Base-by-base conservation (phyloP, 2,329 filamentous ascomycete species). In the Fusarium sp. region DNA sequence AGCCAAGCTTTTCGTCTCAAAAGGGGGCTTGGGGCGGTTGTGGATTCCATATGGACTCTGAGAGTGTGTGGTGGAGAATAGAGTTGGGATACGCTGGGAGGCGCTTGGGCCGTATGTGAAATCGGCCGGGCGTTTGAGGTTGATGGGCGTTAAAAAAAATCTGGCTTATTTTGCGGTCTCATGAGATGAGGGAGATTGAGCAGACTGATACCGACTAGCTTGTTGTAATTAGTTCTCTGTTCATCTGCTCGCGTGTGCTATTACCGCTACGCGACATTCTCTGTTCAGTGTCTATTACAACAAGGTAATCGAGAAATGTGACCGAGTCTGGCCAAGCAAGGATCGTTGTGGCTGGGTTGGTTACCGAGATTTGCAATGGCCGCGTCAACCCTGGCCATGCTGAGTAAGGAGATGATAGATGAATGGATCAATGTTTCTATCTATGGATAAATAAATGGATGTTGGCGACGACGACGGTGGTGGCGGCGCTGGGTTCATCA, bases 291-390 rank as follows among this genome's bases (percentile, higher is more conserved):
- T 47, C 13, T 7, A 25, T 47, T 22, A 45, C 20, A 52, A 31
- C 47, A 35, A 65, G 47, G 60, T 45, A 60, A 45, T 59, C 61
- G 45, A 69, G 61, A 63, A 33, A 63, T 52, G 60, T 59, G 60
- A 31, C 40, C 63, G 27, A 56, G 40, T 47, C 38, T 61, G 54
- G 36, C 33, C 40, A 14, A 29, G 16, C 68, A 66, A 58, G 71
- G 68, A 60, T 65, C 40, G 27, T 38, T 31, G 29, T 65, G 67
- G 60, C 66, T 63, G 54, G 73, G 64, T 65, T 45, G 69, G 73
- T 74, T 74, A 75, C 73, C 73, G 73, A 75, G 63, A 75, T 75
- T 75, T 75, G 73, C 72, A 73, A 75, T 70, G 70, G 47, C 52
- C 63, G 63, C 58, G 59, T 73, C 31, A 62, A 67, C 31, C 47